phyloP scores from a whole-genome alignment of 1,284 basidiomycete genomes.

The Golubevia sp. region DNA sequence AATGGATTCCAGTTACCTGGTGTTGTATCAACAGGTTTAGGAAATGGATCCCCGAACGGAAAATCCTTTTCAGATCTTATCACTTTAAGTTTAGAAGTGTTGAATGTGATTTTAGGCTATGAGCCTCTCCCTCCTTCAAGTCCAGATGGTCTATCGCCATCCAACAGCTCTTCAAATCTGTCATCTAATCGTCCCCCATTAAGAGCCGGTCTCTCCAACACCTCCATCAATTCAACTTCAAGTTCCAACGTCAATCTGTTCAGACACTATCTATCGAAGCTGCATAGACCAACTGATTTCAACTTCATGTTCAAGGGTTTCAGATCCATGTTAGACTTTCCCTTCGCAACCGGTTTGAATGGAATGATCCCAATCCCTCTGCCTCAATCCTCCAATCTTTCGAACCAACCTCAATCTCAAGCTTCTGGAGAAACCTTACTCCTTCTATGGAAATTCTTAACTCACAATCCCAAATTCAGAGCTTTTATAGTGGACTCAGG shows the following conservation, averaged over 20 bases:
- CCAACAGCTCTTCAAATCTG: background rate
- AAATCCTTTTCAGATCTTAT: background rate
- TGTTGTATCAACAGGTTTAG: no score
- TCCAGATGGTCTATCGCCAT: background rate
- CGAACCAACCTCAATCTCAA: no score
- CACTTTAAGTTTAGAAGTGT: slow-evolving; percentile 31
- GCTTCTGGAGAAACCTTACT: slow-evolving; percentile 10
- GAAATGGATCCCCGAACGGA: background rate
- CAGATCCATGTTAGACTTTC: no score
- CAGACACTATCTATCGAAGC: slow-evolving; percentile 47
- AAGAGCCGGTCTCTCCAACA: no score
- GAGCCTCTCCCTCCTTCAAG: background rate
- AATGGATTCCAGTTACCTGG: no score
- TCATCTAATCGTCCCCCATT: no score
- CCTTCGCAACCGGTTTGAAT: no score
- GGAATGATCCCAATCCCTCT: no score
- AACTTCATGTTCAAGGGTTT: background rate
- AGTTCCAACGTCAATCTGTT: slow-evolving; percentile 13
- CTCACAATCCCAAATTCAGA: slow-evolving; percentile 43
- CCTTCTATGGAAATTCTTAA: slow-evolving; percentile 40
- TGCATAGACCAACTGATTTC: slow-evolving; percentile 51
- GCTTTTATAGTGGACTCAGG: slow-evolving; percentile 2
- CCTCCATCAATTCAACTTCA: background rate
- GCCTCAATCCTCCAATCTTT: no score
- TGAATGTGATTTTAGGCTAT: slow-evolving; percentile 46